Base-by-base conservation (phyloP, 306 rosid species). In the Corylus heterophylla region DNA sequence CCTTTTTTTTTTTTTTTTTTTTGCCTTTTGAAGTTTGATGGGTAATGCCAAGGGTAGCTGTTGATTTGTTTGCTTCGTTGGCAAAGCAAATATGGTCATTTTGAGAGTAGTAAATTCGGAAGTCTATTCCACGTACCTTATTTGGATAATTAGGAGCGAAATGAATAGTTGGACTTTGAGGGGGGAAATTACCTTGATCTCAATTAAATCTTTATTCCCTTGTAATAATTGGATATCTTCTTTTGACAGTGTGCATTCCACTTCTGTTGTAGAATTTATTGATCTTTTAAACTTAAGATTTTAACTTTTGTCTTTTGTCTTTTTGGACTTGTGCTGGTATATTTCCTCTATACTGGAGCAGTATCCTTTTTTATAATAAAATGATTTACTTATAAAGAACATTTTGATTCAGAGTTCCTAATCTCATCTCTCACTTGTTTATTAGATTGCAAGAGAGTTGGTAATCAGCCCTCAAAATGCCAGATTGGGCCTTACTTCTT, bases 371-470 rank as follows among this genome's bases (percentile, higher is more conserved):
- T 42, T 55, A 10, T 25, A 55, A 55, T 67, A 18, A n/a, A 42
- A 8, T 42, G 72, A 67, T 44, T 17, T 7, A 3, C 8, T 39
- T 39, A 1, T 5, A 35, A 39, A 17, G 4, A 8, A 67, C 18
- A 37, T 8, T 68, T 68, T 39, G 13, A 29, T 42, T 68, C 27
- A 3, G 5, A 42, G 18, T n/a, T 68, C 51, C 50, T 42, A 18
- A 67, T 79, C 12, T 45, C 54, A 61, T 75, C 18, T 61, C 67
- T 81, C 71, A 20, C 68, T 63, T 62, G 45, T 67, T 78, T 83
- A 84, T 78, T 92, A 95, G 99, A 89, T 95, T 79, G 99, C 98
- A 59, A 80, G 96, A 87, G 99, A 95, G 90, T 93, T 95, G 99
- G 99, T 91, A 39, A 95, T 95, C 86, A 91, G 99, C 80, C 97